Evolutionary conservation across 805 yeast genomes (phyloP), one percentile per base, ranked within the genome.

Genomic region (Starmerella sp.): DNA sequence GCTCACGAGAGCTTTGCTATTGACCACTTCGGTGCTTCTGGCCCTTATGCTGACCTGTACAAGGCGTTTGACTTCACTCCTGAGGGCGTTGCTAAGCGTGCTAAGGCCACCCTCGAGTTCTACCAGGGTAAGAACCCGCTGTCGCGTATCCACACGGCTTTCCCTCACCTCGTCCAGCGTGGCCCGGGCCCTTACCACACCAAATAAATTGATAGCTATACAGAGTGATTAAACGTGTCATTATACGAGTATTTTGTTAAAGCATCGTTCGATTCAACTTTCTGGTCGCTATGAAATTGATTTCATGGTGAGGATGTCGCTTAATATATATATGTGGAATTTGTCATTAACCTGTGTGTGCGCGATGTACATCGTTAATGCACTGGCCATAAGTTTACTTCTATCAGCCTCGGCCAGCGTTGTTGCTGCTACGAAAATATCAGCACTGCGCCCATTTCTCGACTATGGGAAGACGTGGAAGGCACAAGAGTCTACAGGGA

Each of bases 1-100:
- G 81, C 97, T 57, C 98, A 93, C 76, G 95, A 86, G 77, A 95
- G 89, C 73, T 87, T 91, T 67, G 96, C 97, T 75, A 78, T 93
- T 69, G 82, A 88, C 81, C 82, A 87, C 76, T 93, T 93, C 70
- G 98, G 98, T 80, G 93, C 90, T 59, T 89, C 97, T 58, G 98
- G 95, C 71, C 85, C 86, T 71, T 93, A 84, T 69, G 73, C 74
- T 56, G 87, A 85, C 60, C 79, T 91, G 59, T 93, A 82, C 83
- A 80, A 86, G 73, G 75, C 68, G 76, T 86, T 91, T 65, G 96
- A 80, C 63, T 93, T 93, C 78, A 89, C 95, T 54, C 84, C 91
- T 60, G 96, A 87, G 71, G 96, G 95, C 63, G 77, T 93, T 71
- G 91, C 95, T 66, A 76, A 80, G 66, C 87, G 90, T 74, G 97